phyloP scores from a whole-genome alignment of 306 rosid species.

The Quercus berberidifolia region DNA sequence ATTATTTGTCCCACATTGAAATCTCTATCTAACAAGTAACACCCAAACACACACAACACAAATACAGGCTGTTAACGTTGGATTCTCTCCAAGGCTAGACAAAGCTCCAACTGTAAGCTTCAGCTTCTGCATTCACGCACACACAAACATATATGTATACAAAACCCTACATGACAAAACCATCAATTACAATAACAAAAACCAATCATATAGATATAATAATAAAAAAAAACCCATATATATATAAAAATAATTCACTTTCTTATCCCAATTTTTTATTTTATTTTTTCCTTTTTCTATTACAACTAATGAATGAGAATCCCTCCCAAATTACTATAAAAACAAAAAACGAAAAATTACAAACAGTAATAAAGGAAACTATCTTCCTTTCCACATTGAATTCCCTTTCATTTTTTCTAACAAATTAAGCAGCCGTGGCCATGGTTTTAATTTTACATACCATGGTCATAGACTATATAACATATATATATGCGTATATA shows the following conservation, averaged over 20 bases:
- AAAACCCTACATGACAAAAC: neutral
- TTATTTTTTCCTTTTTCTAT: neutral
- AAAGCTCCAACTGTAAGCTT: constrained; percentile 17
- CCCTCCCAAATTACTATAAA: neutral
- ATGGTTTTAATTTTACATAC: neutral
- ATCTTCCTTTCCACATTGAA: neutral
- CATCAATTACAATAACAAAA: neutral
- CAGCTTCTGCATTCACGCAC: constrained; percentile 2
- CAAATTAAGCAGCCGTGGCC: neutral
- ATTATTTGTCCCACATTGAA: neutral
- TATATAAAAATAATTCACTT: neutral
- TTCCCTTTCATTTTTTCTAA: neutral
- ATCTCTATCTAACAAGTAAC: too few species aligned
- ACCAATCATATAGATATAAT: neutral
- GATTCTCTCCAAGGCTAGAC: constrained; percentile 19
- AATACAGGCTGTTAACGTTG: constrained; percentile 21
- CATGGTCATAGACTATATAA: too few species aligned
- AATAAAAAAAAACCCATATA: neutral
- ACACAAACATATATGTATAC: neutral
- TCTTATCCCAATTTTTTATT: neutral
- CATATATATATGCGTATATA: too few species aligned
- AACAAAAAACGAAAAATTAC: neutral
- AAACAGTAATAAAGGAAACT: neutral
- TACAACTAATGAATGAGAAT: constrained; percentile 19
- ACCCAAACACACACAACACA: neutral